phyloP scores from a whole-genome alignment of 169 alveolate species.

The Besnoitia besnoiti region DNA sequence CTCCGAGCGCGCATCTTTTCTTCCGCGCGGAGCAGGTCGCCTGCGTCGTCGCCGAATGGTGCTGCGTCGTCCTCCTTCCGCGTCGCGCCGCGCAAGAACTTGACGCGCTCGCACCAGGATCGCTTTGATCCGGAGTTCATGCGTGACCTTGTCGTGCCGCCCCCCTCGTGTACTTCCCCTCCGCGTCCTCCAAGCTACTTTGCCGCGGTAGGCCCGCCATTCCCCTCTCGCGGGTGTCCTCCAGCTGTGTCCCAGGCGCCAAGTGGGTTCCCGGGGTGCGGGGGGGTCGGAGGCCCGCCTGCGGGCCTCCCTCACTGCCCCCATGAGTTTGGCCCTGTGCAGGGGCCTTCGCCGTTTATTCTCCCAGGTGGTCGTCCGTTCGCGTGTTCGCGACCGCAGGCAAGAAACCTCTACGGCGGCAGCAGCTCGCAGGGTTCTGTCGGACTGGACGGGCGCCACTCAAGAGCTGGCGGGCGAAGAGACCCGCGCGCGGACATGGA shows the following conservation, averaged over 20 bases:
- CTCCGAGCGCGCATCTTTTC: slow-evolving; percentile 30
- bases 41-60: neutral
- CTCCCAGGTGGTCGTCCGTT: neutral
- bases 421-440: neutral
- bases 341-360: neutral
- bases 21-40: neutral
- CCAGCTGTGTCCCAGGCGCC: too few species aligned
- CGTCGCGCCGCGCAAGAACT: neutral
- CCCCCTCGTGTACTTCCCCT: neutral
- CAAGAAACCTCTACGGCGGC: neutral
- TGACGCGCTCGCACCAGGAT: slow-evolving; percentile 2
- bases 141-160: neutral
- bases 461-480: neutral
- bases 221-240: too few species aligned
- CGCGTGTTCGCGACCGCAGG: neutral
- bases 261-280: too few species aligned
- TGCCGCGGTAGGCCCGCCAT: too few species aligned
- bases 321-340: neutral
- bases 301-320: too few species aligned
- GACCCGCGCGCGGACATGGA: neutral
- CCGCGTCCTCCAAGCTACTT: too few species aligned
- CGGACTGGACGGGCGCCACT: neutral
- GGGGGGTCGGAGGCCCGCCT: too few species aligned
- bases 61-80: neutral
- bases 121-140: slow-evolving; percentile 30